A percentile compares a stretch with the other conserved stretches of the same genome.
Evolutionary conservation across 306 rosid genomes (phyloP).

Genomic region (Mimosa pudica): DNA sequence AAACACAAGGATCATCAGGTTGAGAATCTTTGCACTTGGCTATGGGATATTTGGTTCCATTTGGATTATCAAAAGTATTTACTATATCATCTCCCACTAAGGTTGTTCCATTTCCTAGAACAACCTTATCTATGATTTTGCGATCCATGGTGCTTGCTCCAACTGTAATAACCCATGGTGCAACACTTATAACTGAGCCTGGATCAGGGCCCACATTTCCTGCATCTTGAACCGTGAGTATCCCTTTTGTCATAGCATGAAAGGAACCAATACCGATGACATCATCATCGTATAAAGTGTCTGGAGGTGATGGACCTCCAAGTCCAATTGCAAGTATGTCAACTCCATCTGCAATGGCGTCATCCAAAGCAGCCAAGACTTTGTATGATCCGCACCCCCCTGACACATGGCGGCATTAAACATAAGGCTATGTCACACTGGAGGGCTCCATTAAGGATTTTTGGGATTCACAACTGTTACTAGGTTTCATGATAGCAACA

Average conservation of each 20-base stretch:
- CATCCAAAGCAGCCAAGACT: constrained; percentile 45
- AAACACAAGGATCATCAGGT: background rate
- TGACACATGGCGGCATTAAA: background rate
- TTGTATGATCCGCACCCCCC: background rate
- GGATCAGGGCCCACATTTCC: constrained; percentile 42
- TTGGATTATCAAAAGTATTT: constrained; percentile 26
- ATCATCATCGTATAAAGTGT: background rate
- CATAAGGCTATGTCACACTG: no score
- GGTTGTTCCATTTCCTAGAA: constrained; percentile 44
- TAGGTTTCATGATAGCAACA: no score
- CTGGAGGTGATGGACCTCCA: background rate
- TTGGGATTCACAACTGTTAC: no score
- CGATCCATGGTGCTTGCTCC: constrained; percentile 51
- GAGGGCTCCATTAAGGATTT: no score
- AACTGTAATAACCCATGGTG: constrained; percentile 50
- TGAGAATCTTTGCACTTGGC: background rate
- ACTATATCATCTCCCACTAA: constrained; percentile 30
- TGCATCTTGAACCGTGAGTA: constrained; percentile 41
- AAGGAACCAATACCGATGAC: constrained; percentile 45
- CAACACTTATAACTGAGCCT: constrained; percentile 1
- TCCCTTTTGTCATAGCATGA: constrained; percentile 50
- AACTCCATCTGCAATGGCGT: constrained; percentile 55
- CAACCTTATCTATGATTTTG: constrained; percentile 30
- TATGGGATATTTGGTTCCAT: constrained; percentile 30
- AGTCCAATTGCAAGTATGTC: constrained; percentile 42